Evolutionary conservation across 2,329 filamentous ascomycete species (phyloP), one percentile per base, ranked within the genome.

Genomic region (Clathrospora elynae): DNA sequence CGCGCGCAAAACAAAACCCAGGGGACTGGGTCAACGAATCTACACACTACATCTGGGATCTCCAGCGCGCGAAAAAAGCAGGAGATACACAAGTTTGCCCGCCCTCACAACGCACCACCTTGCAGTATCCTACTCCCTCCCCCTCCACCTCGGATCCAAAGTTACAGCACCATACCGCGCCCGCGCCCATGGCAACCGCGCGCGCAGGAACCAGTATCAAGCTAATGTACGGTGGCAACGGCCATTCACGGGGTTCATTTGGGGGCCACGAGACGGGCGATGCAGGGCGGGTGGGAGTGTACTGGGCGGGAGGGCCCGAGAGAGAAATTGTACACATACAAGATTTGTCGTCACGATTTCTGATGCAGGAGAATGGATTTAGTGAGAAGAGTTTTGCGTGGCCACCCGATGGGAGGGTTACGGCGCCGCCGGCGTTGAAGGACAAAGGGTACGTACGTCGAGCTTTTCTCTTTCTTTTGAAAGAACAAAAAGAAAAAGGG

Each of bases 141-240:
- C 24, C 35, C 13, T n/a, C 11, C n/a, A 4, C 25, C 2, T 14
- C 22, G 2, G 35, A 33, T 3, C 25, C 45, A 1, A 23, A 24
- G 11, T 22, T 42, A 3, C 14, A 45, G 22, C 16, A 36, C 26
- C 29, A 49, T 4, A 10, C 36, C 2, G 42, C 41, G 10, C 53
- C 55, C 2, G 59, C 57, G 3, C 51, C 46, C 1, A 62, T 61
- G 56, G 53, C 52, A 1, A 54, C 43, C 1, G 42, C 55, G 1
- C 34, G 16, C 5, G 44, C 59, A 1, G 59, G 59, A 3, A 35
- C 38, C 1, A 38, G 20, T 1, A 54, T 64, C 19, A 56, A 51
- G 14, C 49, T 62, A 14, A 55, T 60, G 55, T 62, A 57, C 12
- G 60, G 60, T 8, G 60, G 60, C 12, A 64, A 64, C 11, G 60